Conservation (phyloP, 139 green algal genomes). For the Mychonastes homosphaera region DNA sequence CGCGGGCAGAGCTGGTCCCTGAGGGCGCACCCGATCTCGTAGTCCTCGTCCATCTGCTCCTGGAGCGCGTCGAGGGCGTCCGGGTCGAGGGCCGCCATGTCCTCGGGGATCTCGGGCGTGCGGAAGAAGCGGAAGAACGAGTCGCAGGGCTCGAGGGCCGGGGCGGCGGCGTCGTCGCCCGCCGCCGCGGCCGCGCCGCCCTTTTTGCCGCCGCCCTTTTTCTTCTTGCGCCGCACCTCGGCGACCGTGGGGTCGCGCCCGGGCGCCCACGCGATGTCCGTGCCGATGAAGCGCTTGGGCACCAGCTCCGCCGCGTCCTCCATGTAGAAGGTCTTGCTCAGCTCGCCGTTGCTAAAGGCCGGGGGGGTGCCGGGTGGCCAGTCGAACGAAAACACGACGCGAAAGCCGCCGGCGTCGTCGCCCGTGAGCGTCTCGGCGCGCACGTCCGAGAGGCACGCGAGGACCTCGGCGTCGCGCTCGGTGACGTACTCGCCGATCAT, state of each 20-base stretch:
- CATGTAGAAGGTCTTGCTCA: constrained; percentile 68
- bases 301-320: constrained; percentile 69
- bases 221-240: constrained; percentile 38
- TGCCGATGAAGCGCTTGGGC: constrained; percentile 56
- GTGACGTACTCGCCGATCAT: constrained; percentile 38
- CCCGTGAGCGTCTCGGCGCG: constrained; percentile 23
- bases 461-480: constrained; percentile 32
- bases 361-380: too few species aligned
- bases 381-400: constrained; percentile 40
- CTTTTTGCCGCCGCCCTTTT: constrained; percentile 26
- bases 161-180: too few species aligned
- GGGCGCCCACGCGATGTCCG: constrained; percentile 43
- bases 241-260: constrained; percentile 53
- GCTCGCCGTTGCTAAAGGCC: too few species aligned
- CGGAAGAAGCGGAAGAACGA: constrained; percentile 65
- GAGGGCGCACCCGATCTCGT: constrained; percentile 37
- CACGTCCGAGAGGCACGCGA: constrained; percentile 16
- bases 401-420: constrained; percentile 44
- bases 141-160: constrained; percentile 42
- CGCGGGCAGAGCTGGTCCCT: constrained; percentile 47
- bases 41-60: constrained; percentile 52
- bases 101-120: constrained; percentile 39
- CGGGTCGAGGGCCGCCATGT: constrained; percentile 39
- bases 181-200: too few species aligned
- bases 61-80: constrained; percentile 55